Evolutionary conservation across 2,329 filamentous ascomycete genomes (phyloP), one percentile per base, ranked within the genome.

Genomic region (Lachnellula cervina): DNA sequence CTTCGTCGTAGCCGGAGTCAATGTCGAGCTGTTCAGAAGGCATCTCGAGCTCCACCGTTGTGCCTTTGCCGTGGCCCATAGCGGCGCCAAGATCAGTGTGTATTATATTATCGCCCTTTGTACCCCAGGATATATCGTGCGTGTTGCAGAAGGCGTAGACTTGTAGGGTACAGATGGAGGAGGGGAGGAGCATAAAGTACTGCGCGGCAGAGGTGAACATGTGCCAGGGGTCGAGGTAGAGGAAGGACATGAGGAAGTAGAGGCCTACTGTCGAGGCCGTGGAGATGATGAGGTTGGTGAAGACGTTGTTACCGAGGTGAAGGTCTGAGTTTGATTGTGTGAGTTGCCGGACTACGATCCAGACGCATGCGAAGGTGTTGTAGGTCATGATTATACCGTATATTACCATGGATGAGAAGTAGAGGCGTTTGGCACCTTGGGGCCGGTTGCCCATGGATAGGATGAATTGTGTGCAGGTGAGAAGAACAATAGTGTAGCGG

Each of bases 61-160:
- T 81, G 48, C 79, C 78, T 46, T 82, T 82, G 54, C 88, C 89
- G 62, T 88, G 86, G 49, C 86, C 86, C 6, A 89, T 83, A 13
- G 95, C 94, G 5, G 89, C 85, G 55, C 94, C 94, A 0, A 99
- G 84, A 70, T 99, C 95, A 7, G 89, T 97, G 72, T 90, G 87
- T 66, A 94, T 87, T 37, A 96, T 85, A 72, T 99, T 99, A 79
- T 99, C 94, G 55, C 94, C 94, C 75, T 99, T 99, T 46, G 94
- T 99, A 45, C 94, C 94, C 94, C 94, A 99, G 0, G 92, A 96
- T 19, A 99, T 91, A 71, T 99, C 94, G 81, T 99, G 94, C 0
- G 93, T 96, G 76, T 99, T 99, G 78, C 94, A 97, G 74, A 99
- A 99, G 44, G 94, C 94, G 74, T 99, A 99, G 19, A 97, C 91